Base-by-base conservation (phyloP, 2,329 filamentous ascomycete genomes). In the Thielaviopsis euricoi region DNA sequence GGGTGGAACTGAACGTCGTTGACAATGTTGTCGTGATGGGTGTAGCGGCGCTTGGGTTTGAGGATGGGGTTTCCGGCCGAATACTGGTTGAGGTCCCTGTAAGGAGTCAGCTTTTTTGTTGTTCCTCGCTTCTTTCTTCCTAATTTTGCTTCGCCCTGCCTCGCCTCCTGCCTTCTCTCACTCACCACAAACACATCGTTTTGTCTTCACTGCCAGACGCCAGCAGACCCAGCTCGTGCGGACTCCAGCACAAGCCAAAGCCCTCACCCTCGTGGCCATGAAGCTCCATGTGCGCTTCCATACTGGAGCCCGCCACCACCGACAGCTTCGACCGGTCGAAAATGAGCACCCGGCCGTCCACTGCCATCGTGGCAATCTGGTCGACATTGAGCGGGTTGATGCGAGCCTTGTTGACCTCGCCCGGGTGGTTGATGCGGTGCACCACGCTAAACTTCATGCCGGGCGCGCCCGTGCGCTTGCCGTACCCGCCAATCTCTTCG, bases 301-400 rank as follows among this genome's bases (percentile, higher is more conserved):
- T 78, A 56, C 77, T 82, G 61, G 85, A 85, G 25, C 83, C 80
- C 7, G 91, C 89, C 62, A 84, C 75, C 58, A 85, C 81, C 53
- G 85, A 85, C 69, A 97, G 91, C 77, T 96, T 97, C 56, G 91
- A 95, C 63, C 91, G 85, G 73, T 98, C 93, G 73, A 94, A 98
- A 64, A 98, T 83, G 69, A 97, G 82, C 49, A 96, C 87, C 63
- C 83, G 85, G 62, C 88, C 87, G 68, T 96, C 87, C 7, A 88
- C 82, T 63, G 88, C 89, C 72, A 96, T 84, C 0, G 93, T 96
- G 2, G 93, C 93, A 65, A 98, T 94, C 59, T 98, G 83, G 66
- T 98, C 89, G 5, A 91, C 89, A 67, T 98, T 98, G 69, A 97
- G 91, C 13, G 93, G 93, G 71, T 96, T 90, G 68, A 97, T 97